These are phyloP conservation scores for Tetraselmis chui DNA, from an alignment of 139 green algal genomes.

Conservation along the genomic window DNA sequence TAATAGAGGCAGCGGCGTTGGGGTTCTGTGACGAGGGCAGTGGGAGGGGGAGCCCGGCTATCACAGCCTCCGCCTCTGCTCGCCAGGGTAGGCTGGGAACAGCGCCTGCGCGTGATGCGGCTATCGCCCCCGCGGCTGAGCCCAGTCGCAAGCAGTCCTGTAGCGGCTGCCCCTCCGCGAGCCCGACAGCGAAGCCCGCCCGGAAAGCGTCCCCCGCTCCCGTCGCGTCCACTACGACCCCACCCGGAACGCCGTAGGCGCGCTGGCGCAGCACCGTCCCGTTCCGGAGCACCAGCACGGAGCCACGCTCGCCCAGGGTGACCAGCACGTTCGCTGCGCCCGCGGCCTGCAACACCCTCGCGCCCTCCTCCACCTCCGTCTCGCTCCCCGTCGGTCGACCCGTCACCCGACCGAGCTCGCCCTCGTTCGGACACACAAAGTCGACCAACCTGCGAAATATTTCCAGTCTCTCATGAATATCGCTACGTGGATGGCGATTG, in stretches of 20 bases:
- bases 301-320: conserved; percentile 46
- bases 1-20: conserved; percentile 12
- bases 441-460: conserved; percentile 14
- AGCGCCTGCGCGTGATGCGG: conserved; percentile 38
- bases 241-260: conserved; percentile 20
- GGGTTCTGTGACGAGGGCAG: conserved; percentile 4
- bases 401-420: conserved; percentile 45
- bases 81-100: conserved; percentile 43
- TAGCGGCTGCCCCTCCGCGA: conserved; percentile 35
- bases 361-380: conserved; percentile 34
- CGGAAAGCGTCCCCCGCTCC: conserved; percentile 56
- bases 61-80: conserved; percentile 31
- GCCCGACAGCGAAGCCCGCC: conserved; percentile 51
- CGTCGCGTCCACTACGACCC: conserved; percentile 42
- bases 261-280: conserved; percentile 23
- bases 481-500: no score
- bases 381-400: conserved; percentile 33
- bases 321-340: conserved; percentile 45
- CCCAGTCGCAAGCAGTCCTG: conserved; percentile 32
- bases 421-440: conserved; percentile 54
- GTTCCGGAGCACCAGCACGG: conserved; percentile 30
- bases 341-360: conserved; percentile 11
- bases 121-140: conserved; percentile 36
- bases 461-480: no score
- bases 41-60: background rate